These are phyloP conservation scores for Melampsora americana DNA, from an alignment of 1,284 basidiomycete species.

Conservation along the genomic window DNA sequence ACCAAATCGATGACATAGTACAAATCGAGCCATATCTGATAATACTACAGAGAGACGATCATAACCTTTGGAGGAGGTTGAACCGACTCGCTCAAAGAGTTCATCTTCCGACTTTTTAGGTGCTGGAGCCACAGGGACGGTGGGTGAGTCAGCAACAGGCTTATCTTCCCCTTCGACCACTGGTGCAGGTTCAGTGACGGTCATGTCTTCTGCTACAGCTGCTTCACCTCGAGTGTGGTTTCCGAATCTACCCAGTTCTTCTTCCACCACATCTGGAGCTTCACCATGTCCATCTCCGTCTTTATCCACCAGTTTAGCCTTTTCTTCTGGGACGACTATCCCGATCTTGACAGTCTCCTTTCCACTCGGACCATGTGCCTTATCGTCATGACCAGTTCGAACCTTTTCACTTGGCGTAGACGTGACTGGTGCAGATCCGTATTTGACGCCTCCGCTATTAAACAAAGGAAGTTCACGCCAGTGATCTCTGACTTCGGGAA, in stretches of 20 bases:
- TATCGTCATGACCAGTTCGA: constrained; percentile 56
- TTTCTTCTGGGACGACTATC: constrained; percentile 48
- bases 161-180: constrained; percentile 47
- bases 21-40: constrained; percentile 81
- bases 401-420: constrained; percentile 47
- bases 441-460: constrained; percentile 71
- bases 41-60: constrained; percentile 76
- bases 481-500: constrained; percentile 70
- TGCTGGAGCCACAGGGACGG: constrained; percentile 39
- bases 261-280: constrained; percentile 42
- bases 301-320: constrained; percentile 43
- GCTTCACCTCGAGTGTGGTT: constrained; percentile 44
- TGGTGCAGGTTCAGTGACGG: constrained; percentile 50
- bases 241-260: constrained; percentile 43
- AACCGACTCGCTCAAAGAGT: constrained; percentile 70
- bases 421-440: constrained; percentile 52
- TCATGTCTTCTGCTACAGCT: constrained; percentile 43
- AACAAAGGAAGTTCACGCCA: constrained; percentile 70
- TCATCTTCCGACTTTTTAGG: constrained; percentile 59
- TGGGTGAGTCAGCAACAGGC: constrained; percentile 24
- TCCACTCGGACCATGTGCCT: constrained; percentile 46
- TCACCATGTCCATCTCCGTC: constrained; percentile 44
- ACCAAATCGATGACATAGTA: constrained; percentile 77
- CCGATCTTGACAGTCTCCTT: constrained; percentile 46
- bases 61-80: constrained; percentile 69